These are phyloP conservation scores for Aspergillus puulaauensis DNA, from an alignment of 2,329 filamentous ascomycete genomes.

Conservation along the genomic window DNA sequence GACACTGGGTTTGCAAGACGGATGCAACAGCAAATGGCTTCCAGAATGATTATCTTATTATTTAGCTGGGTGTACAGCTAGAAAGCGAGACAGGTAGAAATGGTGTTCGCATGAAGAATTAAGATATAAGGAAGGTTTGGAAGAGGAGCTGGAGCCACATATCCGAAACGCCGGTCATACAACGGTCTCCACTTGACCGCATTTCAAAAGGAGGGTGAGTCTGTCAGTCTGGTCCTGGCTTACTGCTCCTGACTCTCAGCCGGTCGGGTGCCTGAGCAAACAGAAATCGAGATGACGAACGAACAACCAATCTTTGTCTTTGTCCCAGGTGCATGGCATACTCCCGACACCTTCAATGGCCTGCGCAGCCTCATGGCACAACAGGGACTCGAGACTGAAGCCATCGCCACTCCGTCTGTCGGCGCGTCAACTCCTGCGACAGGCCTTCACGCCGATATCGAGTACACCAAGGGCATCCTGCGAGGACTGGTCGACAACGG, in stretches of 20 bases:
- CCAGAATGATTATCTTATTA: too few relatives aligned
- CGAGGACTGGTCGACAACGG: background rate
- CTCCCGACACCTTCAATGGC: background rate
- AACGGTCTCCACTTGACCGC: too few relatives aligned
- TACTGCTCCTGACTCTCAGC: too few relatives aligned
- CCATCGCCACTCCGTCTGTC: background rate
- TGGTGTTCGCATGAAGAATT: background rate
- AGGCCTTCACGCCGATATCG: background rate
- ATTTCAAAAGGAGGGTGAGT: too few relatives aligned
- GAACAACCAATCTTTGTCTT: conserved; percentile 1
- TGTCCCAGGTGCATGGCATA: conserved; percentile 10
- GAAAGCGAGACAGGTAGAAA: too few relatives aligned
- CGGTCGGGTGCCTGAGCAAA: too few relatives aligned
- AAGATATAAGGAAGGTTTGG: background rate
- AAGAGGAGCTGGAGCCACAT: background rate
- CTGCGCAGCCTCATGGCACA: background rate
- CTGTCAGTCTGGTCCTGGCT: too few relatives aligned
- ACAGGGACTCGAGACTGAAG: background rate
- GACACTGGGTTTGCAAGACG: too few relatives aligned
- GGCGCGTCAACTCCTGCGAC: background rate
- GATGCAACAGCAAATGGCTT: too few relatives aligned
- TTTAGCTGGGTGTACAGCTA: too few relatives aligned
- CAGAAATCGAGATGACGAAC: too few relatives aligned
- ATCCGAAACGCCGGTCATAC: too few relatives aligned
- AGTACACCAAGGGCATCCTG: background rate